Percentiles rank a stretch among this genome's conserved stretches.
These are phyloP conservation scores for Primulina eburnea DNA, from an alignment of 257 asterid genomes.

Conservation along the genomic window DNA sequence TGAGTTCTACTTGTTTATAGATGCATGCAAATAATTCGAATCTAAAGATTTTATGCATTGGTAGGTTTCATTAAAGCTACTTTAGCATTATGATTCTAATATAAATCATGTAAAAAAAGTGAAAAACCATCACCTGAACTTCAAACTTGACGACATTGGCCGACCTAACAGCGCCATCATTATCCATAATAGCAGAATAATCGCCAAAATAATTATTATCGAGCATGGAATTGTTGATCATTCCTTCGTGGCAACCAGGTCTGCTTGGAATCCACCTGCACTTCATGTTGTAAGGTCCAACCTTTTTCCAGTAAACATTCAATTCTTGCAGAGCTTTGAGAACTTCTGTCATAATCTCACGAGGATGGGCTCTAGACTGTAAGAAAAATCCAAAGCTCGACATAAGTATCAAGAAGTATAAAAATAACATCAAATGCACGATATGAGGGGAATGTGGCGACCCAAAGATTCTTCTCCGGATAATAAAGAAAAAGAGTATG, in stretches of 20 bases:
- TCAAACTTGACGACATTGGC: constrained; percentile 79
- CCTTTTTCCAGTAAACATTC: constrained; percentile 74
- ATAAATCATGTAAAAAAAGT: not conserved
- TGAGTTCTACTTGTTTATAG: not conserved
- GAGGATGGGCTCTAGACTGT: constrained; percentile 84
- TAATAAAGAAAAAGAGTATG: not conserved
- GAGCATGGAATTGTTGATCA: constrained; percentile 42
- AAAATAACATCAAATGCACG: not conserved
- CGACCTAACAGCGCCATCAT: constrained; percentile 40
- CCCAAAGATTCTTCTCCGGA: not conserved
- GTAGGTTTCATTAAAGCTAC: constrained; percentile 4
- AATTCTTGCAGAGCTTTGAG: constrained; percentile 68
- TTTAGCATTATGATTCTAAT: not conserved
- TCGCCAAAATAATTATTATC: constrained; percentile 46
- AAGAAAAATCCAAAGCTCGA: constrained; percentile 16
- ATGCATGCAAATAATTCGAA: not conserved
- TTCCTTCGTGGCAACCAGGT: constrained; percentile 41
- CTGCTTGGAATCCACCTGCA: constrained; percentile 64
- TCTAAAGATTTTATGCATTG: not conserved
- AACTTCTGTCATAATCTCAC: constrained; percentile 76
- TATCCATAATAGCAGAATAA: constrained; percentile 54
- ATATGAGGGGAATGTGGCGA: not conserved
- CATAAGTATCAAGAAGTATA: constrained; percentile 12
- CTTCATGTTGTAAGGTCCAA: constrained; percentile 81
- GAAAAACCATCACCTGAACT: constrained; percentile 62